A percentile compares a stretch with the other conserved stretches of the same genome.
Conservation (phyloP, 73 alveolate genomes). For the Uronychia binucleata region DNA sequence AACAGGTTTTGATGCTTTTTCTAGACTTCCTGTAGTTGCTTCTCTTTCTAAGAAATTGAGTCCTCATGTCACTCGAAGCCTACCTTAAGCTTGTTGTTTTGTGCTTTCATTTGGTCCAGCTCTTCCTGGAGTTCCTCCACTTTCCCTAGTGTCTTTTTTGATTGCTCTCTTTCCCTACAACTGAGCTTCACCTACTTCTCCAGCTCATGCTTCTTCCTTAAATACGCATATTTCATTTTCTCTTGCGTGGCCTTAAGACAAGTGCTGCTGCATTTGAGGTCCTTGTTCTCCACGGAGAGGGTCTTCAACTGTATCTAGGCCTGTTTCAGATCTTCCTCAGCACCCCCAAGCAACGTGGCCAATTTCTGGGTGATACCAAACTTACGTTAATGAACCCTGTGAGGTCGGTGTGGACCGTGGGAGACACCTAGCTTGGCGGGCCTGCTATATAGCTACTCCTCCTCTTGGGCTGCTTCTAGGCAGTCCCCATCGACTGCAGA, state of each 20-base stretch:
- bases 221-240: not conserved
- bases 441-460: no score
- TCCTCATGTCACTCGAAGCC: not conserved
- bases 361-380: no score
- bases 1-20: not conserved
- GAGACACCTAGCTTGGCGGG: no score
- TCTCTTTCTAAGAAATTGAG: not conserved
- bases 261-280: not conserved
- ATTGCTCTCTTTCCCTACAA: not conserved
- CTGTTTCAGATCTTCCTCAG: not conserved
- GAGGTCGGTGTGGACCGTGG: no score
- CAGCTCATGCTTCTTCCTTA: not conserved
- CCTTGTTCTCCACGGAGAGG: not conserved
- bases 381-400: no score
- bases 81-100: not conserved
- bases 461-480: no score
- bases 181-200: not conserved
- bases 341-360: not conserved
- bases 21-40: not conserved
- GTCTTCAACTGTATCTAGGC: not conserved
- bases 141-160: no score
- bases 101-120: not conserved
- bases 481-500: no score
- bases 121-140: not conserved
- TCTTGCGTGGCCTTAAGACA: not conserved